phyloP scores from a whole-genome alignment of 2,329 filamentous ascomycete genomes.

The Pseudomassariella vexata region DNA sequence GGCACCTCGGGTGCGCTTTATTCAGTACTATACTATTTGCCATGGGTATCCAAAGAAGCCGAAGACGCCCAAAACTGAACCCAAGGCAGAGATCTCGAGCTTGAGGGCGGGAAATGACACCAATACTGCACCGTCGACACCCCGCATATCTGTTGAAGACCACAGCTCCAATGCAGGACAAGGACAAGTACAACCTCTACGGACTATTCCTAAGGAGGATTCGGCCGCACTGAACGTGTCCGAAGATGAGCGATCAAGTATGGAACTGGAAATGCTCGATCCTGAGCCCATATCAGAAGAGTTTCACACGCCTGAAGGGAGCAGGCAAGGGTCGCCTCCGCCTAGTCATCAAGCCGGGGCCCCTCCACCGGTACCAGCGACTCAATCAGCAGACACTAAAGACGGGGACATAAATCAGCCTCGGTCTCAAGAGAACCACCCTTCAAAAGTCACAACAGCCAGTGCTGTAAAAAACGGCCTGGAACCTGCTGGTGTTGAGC shows the following conservation, averaged over 20 bases:
- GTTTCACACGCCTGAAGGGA: slow-evolving; percentile 2
- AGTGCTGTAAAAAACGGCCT: too few species aligned
- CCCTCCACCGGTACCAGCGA: too few species aligned
- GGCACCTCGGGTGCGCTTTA: slow-evolving; percentile 61
- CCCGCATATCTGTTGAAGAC: slow-evolving; percentile 39
- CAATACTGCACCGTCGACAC: slow-evolving; percentile 22
- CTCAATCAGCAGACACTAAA: too few species aligned
- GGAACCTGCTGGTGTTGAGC: too few species aligned
- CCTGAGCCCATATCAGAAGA: slow-evolving; percentile 20
- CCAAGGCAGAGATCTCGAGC: slow-evolving; percentile 10
- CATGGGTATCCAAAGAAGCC: slow-evolving; percentile 60
- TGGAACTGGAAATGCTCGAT: slow-evolving; percentile 16
- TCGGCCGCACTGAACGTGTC: slow-evolving; percentile 3
- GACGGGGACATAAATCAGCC: too few species aligned
- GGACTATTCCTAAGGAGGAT: slow-evolving; percentile 8
- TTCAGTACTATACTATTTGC: slow-evolving; percentile 89
- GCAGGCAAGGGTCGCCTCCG: not conserved
- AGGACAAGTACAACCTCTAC: slow-evolving; percentile 10
- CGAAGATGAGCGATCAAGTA: slow-evolving; percentile 11
- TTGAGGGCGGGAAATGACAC: slow-evolving; percentile 12
- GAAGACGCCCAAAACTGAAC: slow-evolving; percentile 19
- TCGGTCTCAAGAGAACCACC: too few species aligned
- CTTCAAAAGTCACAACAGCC: too few species aligned
- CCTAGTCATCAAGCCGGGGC: too few species aligned
- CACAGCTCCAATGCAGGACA: slow-evolving; percentile 26